Conservation (phyloP, 352 stramenopile genomes). For the Phytophthora citricola region DNA sequence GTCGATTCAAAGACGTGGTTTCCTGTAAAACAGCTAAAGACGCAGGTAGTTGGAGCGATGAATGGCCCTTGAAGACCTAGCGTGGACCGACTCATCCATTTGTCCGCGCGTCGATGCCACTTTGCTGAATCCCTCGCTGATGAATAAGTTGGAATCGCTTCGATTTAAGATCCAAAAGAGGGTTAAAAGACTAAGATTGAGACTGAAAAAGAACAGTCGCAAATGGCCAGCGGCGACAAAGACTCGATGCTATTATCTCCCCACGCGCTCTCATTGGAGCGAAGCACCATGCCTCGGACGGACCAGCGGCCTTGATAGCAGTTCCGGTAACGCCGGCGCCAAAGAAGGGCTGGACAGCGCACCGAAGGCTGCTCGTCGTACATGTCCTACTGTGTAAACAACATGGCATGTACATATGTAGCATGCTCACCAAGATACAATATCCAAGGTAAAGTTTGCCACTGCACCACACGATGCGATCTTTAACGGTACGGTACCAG, state of each 20-base stretch:
- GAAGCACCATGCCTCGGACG: slow-evolving; percentile 20
- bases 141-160: neutral
- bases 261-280: slow-evolving; percentile 18
- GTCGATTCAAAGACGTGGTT: slow-evolving; percentile 18
- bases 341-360: no score
- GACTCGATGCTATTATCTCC: neutral
- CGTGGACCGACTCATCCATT: slow-evolving; percentile 1
- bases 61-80: slow-evolving; percentile 9
- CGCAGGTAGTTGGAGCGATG: slow-evolving; percentile 2
- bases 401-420: no score
- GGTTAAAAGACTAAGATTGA: slow-evolving; percentile 7
- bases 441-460: no score
- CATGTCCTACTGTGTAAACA: no score
- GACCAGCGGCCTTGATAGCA: slow-evolving; percentile 8
- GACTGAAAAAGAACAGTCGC: neutral
- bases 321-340: neutral
- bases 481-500: no score
- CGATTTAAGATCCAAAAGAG: slow-evolving; percentile 1
- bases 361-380: no score
- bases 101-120: slow-evolving; percentile 11
- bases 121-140: slow-evolving; percentile 7
- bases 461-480: no score
- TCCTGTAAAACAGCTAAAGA: slow-evolving; percentile 9
- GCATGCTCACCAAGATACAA: no score
- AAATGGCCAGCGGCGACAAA: slow-evolving; percentile 13